Evolutionary conservation across 2,329 filamentous ascomycete genomes (phyloP), one percentile per base, ranked within the genome.

Genomic region (Helotiales sp.): DNA sequence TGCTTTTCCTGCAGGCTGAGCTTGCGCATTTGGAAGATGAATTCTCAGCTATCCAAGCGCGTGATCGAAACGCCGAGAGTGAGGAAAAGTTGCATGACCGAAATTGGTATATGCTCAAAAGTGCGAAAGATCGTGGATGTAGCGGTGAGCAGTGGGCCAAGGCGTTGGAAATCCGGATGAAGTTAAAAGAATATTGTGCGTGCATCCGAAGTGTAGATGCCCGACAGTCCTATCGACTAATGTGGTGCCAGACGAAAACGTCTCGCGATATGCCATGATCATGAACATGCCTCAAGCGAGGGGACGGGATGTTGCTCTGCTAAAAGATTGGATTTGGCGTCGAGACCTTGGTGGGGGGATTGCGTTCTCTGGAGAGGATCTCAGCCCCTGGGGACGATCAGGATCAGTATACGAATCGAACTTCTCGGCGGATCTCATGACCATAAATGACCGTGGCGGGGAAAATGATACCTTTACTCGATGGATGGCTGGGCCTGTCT

Each of bases 151-250:
- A 60, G 29, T 57, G 36, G 57, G n/a, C 38, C 1, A 57, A 57
- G 17, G 57, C 47, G 6, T 15, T 62, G 36, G 29, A 62, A 25
- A 62, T 62, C 10, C 34, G 60, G 10, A 17, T 24, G 15, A 62
- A 62, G 31, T 22, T 62, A 1, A 25, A 49, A 36, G 60, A 62
- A 48, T 62, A 59, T 29, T 62, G 60, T 62, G n/a, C 30, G 44
- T 17, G 15, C 15, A 13, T 34, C 31, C 15, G n/a, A n/a, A n/a
- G n/a, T n/a, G n/a, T n/a, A n/a, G n/a, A n/a, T n/a, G n/a, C n/a
- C n/a, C n/a, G n/a, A n/a, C n/a, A n/a, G n/a, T n/a, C n/a, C n/a
- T n/a, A n/a, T n/a, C n/a, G n/a, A 29, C 53, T 56, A 25, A 59
- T 40, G 3, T 13, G 15, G n/a, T 2, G 17, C 15, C 42, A 59